A percentile compares a stretch with the other conserved stretches of the same genome.
Evolutionary conservation across 2,329 filamentous ascomycete species (phyloP).

Genomic region (Aulographum hederae): DNA sequence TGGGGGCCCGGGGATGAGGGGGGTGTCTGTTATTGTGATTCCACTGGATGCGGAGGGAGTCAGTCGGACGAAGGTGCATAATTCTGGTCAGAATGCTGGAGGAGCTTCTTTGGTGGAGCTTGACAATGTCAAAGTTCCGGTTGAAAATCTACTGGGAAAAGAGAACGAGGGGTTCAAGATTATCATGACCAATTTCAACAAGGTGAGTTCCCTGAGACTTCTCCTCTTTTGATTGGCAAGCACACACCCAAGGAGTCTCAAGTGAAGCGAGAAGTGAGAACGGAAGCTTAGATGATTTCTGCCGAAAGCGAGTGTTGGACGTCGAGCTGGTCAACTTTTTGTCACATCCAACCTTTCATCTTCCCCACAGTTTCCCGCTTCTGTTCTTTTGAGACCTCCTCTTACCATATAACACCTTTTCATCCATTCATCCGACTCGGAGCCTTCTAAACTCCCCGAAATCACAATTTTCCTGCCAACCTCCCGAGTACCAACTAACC

Average conservation of each 20-base stretch:
- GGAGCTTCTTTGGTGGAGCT: conserved; percentile 39
- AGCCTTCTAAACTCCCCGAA: no score
- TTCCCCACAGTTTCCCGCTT: no score
- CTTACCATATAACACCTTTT: no score
- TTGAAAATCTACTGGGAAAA: conserved; percentile 31
- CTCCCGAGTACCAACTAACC: no score
- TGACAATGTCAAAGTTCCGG: conserved; percentile 36
- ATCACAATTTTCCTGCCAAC: neutral
- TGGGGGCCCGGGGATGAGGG: conserved; percentile 31
- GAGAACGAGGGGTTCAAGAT: conserved; percentile 38
- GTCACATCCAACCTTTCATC: no score
- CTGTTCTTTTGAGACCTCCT: no score
- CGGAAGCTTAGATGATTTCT: no score
- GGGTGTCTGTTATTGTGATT: conserved; percentile 41
- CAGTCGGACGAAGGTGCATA: conserved; percentile 35
- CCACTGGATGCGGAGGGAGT: conserved; percentile 32
- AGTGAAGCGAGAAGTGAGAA: conserved; percentile 4
- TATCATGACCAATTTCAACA: conserved; percentile 36
- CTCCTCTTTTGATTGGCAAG: neutral
- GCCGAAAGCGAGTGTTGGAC: no score
- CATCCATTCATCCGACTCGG: no score
- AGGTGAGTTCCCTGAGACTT: no score
- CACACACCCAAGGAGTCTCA: conserved; percentile 5
- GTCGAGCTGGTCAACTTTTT: no score
- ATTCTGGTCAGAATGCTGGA: conserved; percentile 48